A percentile compares a stretch with the other conserved stretches of the same genome.
Evolutionary conservation across 352 stramenopile genomes (phyloP).

Genomic region (Pseudoperonospora humuli): DNA sequence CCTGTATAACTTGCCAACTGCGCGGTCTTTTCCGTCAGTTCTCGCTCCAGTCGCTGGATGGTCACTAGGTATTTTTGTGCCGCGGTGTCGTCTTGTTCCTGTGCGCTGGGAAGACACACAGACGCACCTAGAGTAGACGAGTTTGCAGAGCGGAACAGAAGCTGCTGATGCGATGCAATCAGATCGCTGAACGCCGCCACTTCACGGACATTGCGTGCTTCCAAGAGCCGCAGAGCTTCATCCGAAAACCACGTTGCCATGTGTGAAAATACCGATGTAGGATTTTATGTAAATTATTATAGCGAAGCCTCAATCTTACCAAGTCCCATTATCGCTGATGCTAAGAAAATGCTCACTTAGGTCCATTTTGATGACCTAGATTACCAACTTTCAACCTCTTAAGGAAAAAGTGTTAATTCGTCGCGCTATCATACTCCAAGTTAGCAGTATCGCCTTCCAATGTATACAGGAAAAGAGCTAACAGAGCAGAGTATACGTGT

Average conservation of each 20-base stretch:
- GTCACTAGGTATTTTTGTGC: slow-evolving; percentile 45
- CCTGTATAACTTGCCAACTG: slow-evolving; percentile 42
- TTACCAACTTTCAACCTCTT: too few relatives aligned
- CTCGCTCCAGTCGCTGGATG: slow-evolving; percentile 62
- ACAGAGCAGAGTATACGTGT: too few relatives aligned
- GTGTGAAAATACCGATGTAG: too few relatives aligned
- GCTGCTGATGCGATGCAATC: slow-evolving; percentile 60
- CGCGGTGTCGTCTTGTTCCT: slow-evolving; percentile 21
- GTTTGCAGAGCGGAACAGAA: slow-evolving; percentile 38
- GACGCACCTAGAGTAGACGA: slow-evolving; percentile 16
- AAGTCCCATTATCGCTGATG: too few relatives aligned
- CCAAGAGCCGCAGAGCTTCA: slow-evolving; percentile 44
- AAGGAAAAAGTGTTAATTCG: too few relatives aligned
- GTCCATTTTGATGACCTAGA: too few relatives aligned
- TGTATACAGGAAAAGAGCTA: too few relatives aligned
- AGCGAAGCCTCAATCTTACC: too few relatives aligned
- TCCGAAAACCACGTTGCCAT: slow-evolving; percentile 23
- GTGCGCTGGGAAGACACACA: not conserved
- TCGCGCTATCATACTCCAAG: too few relatives aligned
- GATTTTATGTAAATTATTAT: too few relatives aligned
- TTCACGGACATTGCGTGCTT: slow-evolving; percentile 57
- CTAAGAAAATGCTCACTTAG: too few relatives aligned
- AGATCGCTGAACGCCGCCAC: slow-evolving; percentile 48
- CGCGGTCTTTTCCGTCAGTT: slow-evolving; percentile 62
- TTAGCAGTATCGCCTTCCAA: too few relatives aligned